These are phyloP conservation scores for Vishniacozyma victoriae DNA, from an alignment of 768 basidiomycete genomes.

Conservation along the genomic window DNA sequence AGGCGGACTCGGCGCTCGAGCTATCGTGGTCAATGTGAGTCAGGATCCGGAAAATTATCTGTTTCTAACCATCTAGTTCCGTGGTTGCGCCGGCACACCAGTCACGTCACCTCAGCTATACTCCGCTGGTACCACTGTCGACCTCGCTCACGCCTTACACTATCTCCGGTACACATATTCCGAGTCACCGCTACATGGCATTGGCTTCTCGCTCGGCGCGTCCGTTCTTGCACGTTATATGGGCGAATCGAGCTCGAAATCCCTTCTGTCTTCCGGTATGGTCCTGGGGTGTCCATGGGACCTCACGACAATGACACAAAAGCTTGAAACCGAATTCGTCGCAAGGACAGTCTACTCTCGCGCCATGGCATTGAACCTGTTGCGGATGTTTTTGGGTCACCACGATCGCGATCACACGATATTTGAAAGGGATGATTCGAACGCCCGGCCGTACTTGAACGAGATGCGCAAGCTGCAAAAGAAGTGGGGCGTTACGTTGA, in stretches of 20 bases:
- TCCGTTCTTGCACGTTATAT: constrained; percentile 85
- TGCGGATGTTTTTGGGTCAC: constrained; percentile 29
- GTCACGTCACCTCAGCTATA: constrained; percentile 74
- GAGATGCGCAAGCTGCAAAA: constrained; percentile 12
- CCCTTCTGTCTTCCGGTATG: constrained; percentile 33
- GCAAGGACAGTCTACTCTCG: constrained; percentile 35
- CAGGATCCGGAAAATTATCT: background rate
- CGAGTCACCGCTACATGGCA: constrained; percentile 69
- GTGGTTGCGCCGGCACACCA: constrained; percentile 61
- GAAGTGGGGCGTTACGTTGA: constrained; percentile 17
- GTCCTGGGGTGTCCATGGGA: constrained; percentile 44
- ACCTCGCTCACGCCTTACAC: constrained; percentile 72
- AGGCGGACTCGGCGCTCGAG: constrained; percentile 83
- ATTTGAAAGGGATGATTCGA: constrained; percentile 12
- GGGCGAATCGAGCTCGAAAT: constrained; percentile 63
- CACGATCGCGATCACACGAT: constrained; percentile 24
- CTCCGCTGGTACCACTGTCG: constrained; percentile 72
- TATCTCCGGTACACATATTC: constrained; percentile 71
- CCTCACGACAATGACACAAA: constrained; percentile 39
- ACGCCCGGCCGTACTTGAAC: constrained; percentile 7
- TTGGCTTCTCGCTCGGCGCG: constrained; percentile 91
- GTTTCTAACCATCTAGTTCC: background rate
- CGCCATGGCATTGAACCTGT: constrained; percentile 39
- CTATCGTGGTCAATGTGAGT: constrained; percentile 42
- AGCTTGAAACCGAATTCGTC: constrained; percentile 37